Base-by-base conservation (phyloP, 2,329 filamentous ascomycete genomes). In the Ophiostoma tasmaniense region DNA sequence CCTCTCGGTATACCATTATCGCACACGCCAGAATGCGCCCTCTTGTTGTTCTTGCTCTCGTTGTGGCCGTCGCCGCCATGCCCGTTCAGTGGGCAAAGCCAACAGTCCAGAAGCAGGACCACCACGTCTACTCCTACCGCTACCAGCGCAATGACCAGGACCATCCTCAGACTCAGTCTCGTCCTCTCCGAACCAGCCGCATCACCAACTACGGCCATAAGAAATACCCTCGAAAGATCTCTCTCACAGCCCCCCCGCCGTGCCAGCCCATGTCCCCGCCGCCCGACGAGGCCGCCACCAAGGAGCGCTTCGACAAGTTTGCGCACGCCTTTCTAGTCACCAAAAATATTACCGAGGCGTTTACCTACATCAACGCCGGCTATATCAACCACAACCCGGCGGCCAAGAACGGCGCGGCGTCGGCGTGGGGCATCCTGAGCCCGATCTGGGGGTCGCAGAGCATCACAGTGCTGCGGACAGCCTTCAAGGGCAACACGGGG, bases 321-420 rank as follows among this genome's bases (percentile, higher is more conserved):
- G 73, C 73, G 11, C 64, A 75, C 39, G 71, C 73, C 22, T 75
- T 75, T 50, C 66, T 75, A 1, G 73, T 73, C 11, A 71, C 72
- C 69, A 74, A 74, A 70, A 73, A 75, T 66, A 69, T 75, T 8
- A 72, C 72, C 35, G 71, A 72, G 65, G 73, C 74, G 1, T 75
- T 75, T 64, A 71, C 72, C 7, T 75, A 75, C 66, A 75, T 75
- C 64, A 67, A 71, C 11, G 71, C 72, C 7, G 71, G 73, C 59
- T 75, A 75, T 50, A 74, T 75, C 61, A 75, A 75, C 67, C 73
- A 75, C 66, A 75, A 74, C 65, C 71, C 70, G 20, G 11, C 68
- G n/a, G 73, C 72, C 1, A 59, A 71, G 66, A 73, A 75, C 35
- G 73, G 74, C 14, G 72, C 73, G 10, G 72, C 73, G 22, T 72